Evolutionary conservation across 169 alveolate species (phyloP), one percentile per base, ranked within the genome.

Genomic region (Amoebophrya sp.): DNA sequence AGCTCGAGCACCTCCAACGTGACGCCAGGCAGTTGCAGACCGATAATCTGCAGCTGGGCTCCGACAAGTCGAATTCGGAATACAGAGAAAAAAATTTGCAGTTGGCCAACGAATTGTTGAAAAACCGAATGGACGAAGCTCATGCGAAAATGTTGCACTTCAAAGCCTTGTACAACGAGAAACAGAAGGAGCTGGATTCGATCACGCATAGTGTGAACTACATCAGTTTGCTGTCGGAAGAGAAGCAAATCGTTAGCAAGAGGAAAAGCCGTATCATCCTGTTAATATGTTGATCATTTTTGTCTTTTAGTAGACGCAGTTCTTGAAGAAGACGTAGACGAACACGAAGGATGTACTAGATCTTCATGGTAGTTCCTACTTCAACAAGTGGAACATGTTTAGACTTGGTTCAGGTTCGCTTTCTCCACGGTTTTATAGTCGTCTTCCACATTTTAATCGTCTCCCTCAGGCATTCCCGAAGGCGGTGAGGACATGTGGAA

Each of bases 401-500:
- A n/a, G n/a, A n/a, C n/a, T n/a, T n/a, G n/a, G n/a, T n/a, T n/a
- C n/a, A n/a, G n/a, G n/a, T n/a, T n/a, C n/a, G n/a, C n/a, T n/a
- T n/a, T n/a, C n/a, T n/a, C n/a, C n/a, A n/a, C n/a, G n/a, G n/a
- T n/a, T n/a, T n/a, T n/a, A n/a, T n/a, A n/a, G n/a, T n/a, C n/a
- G n/a, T n/a, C n/a, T n/a, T n/a, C n/a, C n/a, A n/a, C n/a, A n/a
- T n/a, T n/a, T n/a, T n/a, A n/a, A n/a, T n/a, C n/a, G n/a, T n/a
- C n/a, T n/a, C n/a, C n/a, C 6, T 12, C 65, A 47, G 65, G 65
- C 18, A 47, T 47, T 12, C 65, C 65, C 65, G 65, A 47, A 18
- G 83, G 83, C 83, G 83, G 83, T 36, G 83, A 65, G 83, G 83
- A 65, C 83, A 65, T 65, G 83, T 65, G 83, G 83, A 65, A 65